These are phyloP conservation scores for Cystobasidium sp. DNA, from an alignment of 1,284 basidiomycete genomes.

Conservation along the genomic window DNA sequence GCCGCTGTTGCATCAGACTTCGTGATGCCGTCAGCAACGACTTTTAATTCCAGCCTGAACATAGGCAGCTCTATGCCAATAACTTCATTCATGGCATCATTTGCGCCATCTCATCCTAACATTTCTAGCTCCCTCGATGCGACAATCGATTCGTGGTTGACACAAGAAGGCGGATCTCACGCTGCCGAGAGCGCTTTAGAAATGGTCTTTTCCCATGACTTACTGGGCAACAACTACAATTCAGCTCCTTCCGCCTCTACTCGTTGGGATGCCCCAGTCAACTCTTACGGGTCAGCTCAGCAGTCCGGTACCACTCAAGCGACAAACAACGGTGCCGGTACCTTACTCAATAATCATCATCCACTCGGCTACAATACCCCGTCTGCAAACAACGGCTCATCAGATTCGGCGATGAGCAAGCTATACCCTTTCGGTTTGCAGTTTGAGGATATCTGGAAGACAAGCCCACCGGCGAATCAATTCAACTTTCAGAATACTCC, in stretches of 20 bases:
- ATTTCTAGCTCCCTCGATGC: constrained; percentile 1
- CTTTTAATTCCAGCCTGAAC: background rate
- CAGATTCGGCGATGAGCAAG: background rate
- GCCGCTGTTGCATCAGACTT: background rate
- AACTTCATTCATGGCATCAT: constrained; percentile 5
- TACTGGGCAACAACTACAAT: background rate
- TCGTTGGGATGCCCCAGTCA: background rate
- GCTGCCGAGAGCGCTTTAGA: constrained; percentile 19
- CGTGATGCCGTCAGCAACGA: background rate
- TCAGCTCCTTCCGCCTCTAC: background rate
- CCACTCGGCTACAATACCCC: constrained; percentile 1
- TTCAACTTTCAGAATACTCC: background rate
- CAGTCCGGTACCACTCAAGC: background rate
- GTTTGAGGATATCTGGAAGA: constrained; percentile 18
- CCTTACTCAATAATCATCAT: background rate
- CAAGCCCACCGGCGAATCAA: background rate
- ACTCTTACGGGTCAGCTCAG: background rate
- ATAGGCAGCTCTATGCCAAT: background rate
- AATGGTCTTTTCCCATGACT: constrained; percentile 12
- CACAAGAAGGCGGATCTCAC: constrained; percentile 10
- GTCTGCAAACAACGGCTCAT: background rate
- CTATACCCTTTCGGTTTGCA: constrained; percentile 15
- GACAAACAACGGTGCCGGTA: background rate
- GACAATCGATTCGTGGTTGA: constrained; percentile 8
- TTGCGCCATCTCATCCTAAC: background rate